Percentiles rank a stretch among this genome's conserved stretches.
Evolutionary conservation across 2,329 filamentous ascomycete species (phyloP).

Genomic region (Cordyceps militaris): DNA sequence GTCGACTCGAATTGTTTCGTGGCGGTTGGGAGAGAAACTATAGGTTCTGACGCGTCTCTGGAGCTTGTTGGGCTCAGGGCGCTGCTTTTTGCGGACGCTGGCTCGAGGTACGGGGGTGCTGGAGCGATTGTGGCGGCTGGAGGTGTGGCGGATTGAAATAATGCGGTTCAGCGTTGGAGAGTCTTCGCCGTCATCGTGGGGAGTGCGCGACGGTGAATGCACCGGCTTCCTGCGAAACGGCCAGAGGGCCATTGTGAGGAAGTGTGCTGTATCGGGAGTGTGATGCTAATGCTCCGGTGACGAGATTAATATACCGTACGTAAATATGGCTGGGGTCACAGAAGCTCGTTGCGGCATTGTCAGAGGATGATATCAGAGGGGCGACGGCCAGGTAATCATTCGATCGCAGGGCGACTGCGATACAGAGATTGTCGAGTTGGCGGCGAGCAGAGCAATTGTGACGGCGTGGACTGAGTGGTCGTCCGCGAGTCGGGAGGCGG

Average conservation of each 20-base stretch:
- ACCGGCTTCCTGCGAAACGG: slow-evolving; percentile 51
- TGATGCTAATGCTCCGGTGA: neutral
- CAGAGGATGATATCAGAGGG: neutral
- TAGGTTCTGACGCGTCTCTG: slow-evolving; percentile 44
- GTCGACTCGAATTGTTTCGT: slow-evolving; percentile 44
- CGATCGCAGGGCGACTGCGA: neutral
- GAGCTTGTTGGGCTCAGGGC: slow-evolving; percentile 40
- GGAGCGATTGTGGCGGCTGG: slow-evolving; percentile 25
- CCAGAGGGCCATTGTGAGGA: slow-evolving; percentile 16
- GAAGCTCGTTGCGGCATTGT: slow-evolving; percentile 10
- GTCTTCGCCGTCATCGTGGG: slow-evolving; percentile 42
- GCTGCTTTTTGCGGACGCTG: slow-evolving; percentile 34
- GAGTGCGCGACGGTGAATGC: slow-evolving; percentile 50
- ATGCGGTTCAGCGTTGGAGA: slow-evolving; percentile 16
- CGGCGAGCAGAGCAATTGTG: neutral
- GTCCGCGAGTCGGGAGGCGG: neutral
- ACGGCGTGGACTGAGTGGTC: neutral
- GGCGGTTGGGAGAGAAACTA: slow-evolving; percentile 55
- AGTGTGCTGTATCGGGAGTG: neutral
- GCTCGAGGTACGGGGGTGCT: slow-evolving; percentile 23
- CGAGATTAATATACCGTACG: neutral
- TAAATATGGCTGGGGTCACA: neutral
- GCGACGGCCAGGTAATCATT: neutral
- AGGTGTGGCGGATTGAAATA: neutral
- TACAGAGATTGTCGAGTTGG: neutral